Evolutionary conservation across 2,329 filamentous ascomycete genomes (phyloP), one percentile per base, ranked within the genome.

Genomic region (Nannizziopsis barbatae): DNA sequence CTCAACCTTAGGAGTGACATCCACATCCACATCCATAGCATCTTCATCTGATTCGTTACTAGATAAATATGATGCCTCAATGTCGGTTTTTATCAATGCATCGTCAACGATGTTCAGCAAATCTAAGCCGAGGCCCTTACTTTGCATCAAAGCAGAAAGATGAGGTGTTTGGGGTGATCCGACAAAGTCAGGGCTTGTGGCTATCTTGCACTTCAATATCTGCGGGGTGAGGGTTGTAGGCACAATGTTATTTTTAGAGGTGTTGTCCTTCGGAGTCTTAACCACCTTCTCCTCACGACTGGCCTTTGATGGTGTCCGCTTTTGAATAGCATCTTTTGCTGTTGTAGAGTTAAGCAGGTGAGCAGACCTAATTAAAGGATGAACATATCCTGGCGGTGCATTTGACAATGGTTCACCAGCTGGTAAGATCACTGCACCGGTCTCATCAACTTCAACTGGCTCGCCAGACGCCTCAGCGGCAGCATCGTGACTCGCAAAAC

Each of bases 401-500:
- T 56, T 56, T 17, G 53, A 53, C 10, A 58, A 54, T 15, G 63
- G 52, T 42, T 66, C 62, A 47, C 52, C 63, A 45, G 58, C 59
- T 47, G 62, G 59, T 30, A 67, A 71, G 47, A 74, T 65, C 50
- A 74, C 62, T 46, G 66, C 65, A 39, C 73, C 73, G 22, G 65
- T 65, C 47, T 83, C 80, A 54, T 83, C 76, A 53, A 78, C 72
- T 57, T 94, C 85, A 50, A 95, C 79, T 10, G 84, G 80, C 56
- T 89, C 82, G 45, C 92, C 92, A 57, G 87, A 93, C 51, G 85
- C 84, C 49, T 89, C 76, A 31, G 90, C 92, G 53, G 92, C 92
- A 60, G 89, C 86, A 65, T 96, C 90, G 61, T 98, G 92, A 58
- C 87, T 95, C 69, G 94, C 90, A 72, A 89, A 96, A 55, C 93